Percentiles rank a stretch among this genome's conserved stretches.
These are phyloP conservation scores for Chlamydomonas sphaeroides DNA, from an alignment of 139 green algal genomes.

Conservation along the genomic window DNA sequence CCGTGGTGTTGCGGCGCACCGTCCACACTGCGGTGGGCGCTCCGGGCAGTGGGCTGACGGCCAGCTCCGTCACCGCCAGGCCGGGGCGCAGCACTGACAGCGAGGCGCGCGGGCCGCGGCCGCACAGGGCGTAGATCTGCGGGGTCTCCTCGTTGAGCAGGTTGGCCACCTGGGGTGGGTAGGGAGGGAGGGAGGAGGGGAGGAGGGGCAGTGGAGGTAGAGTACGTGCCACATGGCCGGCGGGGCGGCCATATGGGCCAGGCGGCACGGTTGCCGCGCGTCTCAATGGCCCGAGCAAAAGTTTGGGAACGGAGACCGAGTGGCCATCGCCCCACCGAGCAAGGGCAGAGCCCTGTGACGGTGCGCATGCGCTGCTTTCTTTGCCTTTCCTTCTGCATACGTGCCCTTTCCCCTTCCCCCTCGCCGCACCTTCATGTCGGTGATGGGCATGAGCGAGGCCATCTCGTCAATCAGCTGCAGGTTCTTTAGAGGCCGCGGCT, in stretches of 20 bases:
- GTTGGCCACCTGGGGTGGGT: constrained; percentile 79
- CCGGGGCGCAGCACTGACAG: constrained; percentile 93
- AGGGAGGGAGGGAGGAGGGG: not conserved
- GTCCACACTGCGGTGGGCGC: constrained; percentile 93
- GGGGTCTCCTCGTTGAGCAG: constrained; percentile 88
- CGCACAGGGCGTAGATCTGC: constrained; percentile 93
- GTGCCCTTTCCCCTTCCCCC: not conserved
- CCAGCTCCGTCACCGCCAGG: constrained; percentile 93
- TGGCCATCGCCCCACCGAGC: not conserved
- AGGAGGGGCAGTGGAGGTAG: too few relatives aligned
- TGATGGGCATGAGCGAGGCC: constrained; percentile 87
- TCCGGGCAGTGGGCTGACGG: constrained; percentile 88
- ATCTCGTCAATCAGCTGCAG: constrained; percentile 92
- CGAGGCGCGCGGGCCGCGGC: constrained; percentile 80
- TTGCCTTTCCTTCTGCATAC: too few relatives aligned
- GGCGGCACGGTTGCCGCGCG: too few relatives aligned
- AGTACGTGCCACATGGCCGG: too few relatives aligned
- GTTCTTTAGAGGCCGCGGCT: constrained; percentile 89
- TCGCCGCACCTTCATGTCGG: constrained; percentile 87
- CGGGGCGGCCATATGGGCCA: too few relatives aligned
- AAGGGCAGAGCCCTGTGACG: too few relatives aligned
- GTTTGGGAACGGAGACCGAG: too few relatives aligned
- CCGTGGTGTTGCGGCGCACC: constrained; percentile 63
- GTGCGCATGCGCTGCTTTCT: too few relatives aligned
- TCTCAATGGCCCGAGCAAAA: too few relatives aligned